Percentiles rank a stretch among this genome's conserved stretches.
Evolutionary conservation across 73 alveolate species (phyloP).

Genomic region (Paramecium octaurelia): DNA sequence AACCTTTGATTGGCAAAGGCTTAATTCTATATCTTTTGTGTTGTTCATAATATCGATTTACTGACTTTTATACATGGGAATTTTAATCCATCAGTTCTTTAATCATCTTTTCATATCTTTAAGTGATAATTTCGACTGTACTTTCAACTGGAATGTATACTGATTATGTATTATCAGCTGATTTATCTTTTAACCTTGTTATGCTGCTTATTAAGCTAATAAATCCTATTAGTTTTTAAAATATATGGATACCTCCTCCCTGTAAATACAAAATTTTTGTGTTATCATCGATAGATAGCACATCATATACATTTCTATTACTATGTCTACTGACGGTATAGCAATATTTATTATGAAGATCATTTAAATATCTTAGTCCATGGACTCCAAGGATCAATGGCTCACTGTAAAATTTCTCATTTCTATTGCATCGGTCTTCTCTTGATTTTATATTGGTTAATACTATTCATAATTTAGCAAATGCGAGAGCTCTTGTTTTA

Average conservation of each 20-base stretch:
- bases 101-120: slow-evolving; percentile 4
- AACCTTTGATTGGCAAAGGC: background rate
- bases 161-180: background rate
- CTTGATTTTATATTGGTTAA: background rate
- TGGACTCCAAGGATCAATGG: background rate
- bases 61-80: slow-evolving; percentile 6
- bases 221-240: background rate
- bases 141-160: slow-evolving; percentile 29
- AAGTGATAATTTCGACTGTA: background rate
- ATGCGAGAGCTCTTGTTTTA: background rate
- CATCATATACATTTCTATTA: slow-evolving; percentile 14
- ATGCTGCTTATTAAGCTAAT: background rate
- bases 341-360: background rate
- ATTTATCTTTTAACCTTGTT: background rate
- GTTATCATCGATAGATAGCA: background rate
- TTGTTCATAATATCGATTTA: background rate
- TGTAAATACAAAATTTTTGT: background rate
- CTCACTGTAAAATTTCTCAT: slow-evolving; percentile 23
- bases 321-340: background rate
- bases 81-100: slow-evolving; percentile 20
- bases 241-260: background rate
- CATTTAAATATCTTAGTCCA: slow-evolving; percentile 31
- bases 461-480: background rate
- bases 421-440: slow-evolving; percentile 46
- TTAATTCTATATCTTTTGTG: background rate